Evolutionary conservation across 805 yeast species (phyloP), one percentile per base, ranked within the genome.

Genomic region (Hanseniaspora pseudoguilliermondii): DNA sequence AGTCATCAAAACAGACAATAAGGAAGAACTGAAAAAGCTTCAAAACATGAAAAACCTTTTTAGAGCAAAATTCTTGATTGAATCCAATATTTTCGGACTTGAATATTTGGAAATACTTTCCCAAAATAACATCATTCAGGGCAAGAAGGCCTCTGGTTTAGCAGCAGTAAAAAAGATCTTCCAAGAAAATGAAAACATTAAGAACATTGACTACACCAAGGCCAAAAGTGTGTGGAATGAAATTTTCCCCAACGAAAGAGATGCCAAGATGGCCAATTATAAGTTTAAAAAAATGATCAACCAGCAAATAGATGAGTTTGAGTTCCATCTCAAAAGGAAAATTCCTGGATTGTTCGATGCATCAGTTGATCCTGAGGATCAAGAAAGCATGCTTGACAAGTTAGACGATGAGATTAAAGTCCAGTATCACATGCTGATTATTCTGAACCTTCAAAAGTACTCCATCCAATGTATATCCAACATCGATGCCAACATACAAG

Each of bases 241-340:
- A 8, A 34, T 49, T 16, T 46, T 51, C 29, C 55, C 27, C n/a
- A 64, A 9, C 60, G 61, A 54, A 61, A 75, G 97, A 61, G 81
- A 82, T 23, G 83, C 79, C 49, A 90, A 88, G 65, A 87, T 89
- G 57, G 83, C 77, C 18, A 78, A 78, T 61, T 84, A 73, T 66
- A 83, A 79, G 63, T 65, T 72, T 16, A 88, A 82, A 59, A 83
- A 79, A 65, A 27, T 53, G 49, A 39, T 53, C 34, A 48, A 29
- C 27, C n/a, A 41, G 13, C 49, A 53, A 20, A 32, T 53, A 10
- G 25, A 27, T 25, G 75, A 74, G 41, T 68, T 86, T 52, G 72
- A 69, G 8, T 63, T 59, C 1, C 74, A 76, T 59, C 62, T 85
- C 32, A 70, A 67, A 40, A 50, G 59, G 4, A 67, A 67, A 36